Conservation (phyloP, 805 yeast species). For the Nakazawaea populi region DNA sequence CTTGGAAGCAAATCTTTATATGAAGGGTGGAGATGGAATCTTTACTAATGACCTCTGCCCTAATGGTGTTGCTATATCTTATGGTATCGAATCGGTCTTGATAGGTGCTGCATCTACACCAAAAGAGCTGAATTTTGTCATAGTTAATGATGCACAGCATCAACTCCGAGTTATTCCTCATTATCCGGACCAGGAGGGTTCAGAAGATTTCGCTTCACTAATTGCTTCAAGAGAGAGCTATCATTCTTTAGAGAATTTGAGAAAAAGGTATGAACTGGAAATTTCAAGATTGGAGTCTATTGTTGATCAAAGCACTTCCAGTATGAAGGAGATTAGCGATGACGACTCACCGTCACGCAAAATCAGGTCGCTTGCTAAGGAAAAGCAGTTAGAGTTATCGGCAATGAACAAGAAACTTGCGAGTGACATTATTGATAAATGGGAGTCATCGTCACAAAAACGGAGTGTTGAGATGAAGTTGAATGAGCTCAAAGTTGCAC, state of each 20-base stretch:
- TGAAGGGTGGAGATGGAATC: constrained; percentile 13
- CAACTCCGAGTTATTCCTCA: constrained; percentile 10
- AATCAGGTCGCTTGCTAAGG: not conserved
- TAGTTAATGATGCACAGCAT: constrained; percentile 7
- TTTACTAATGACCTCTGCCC: constrained; percentile 12
- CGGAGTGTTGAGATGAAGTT: not conserved
- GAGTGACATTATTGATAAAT: not conserved
- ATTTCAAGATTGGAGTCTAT: constrained; percentile 2
- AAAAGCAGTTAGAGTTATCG: constrained; percentile 7
- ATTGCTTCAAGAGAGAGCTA: not conserved
- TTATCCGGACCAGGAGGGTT: not conserved
- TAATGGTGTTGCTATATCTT: constrained; percentile 7
- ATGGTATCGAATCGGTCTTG: constrained; percentile 9
- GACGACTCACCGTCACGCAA: constrained; percentile 5
- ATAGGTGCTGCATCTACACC: constrained; percentile 5
- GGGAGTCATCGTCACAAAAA: not conserved
- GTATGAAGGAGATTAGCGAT: not conserved
- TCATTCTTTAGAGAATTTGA: constrained; percentile 8
- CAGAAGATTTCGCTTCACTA: not conserved
- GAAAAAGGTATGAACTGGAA: constrained; percentile 6
- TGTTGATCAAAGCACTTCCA: not conserved
- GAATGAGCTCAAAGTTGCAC: constrained; percentile 2
- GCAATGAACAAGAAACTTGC: not conserved
- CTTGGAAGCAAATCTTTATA: not conserved
- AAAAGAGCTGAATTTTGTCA: not conserved